Conservation (phyloP, 768 basidiomycete genomes). For the Russula sp. region DNA sequence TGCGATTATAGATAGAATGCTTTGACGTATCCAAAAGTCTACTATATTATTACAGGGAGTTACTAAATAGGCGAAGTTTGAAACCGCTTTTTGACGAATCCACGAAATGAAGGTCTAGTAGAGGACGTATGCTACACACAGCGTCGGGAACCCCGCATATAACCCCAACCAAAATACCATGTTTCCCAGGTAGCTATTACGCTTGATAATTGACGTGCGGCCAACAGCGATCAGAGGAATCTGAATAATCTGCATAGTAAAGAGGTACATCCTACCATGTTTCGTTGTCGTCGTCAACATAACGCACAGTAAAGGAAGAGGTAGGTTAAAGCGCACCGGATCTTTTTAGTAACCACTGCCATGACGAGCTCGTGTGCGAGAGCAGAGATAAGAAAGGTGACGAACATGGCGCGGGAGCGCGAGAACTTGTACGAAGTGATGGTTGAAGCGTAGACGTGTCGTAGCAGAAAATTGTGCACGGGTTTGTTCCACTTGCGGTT, state of each 20-base stretch:
- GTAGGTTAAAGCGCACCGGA: conserved; percentile 53
- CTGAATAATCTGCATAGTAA: conserved; percentile 74
- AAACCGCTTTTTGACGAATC: not conserved
- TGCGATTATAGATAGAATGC: not conserved
- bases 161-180: conserved; percentile 93
- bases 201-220: conserved; percentile 69
- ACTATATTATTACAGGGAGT: not conserved
- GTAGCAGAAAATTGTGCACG: conserved; percentile 87
- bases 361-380: conserved; percentile 93
- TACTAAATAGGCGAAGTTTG: not conserved
- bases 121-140: conserved; percentile 74
- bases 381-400: conserved; percentile 91
- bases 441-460: conserved; percentile 92
- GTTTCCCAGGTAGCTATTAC: conserved; percentile 79
- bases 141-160: conserved; percentile 86
- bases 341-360: conserved; percentile 91
- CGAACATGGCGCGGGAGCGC: conserved; percentile 76
- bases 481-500: conserved; percentile 99
- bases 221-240: conserved; percentile 87
- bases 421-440: conserved; percentile 76
- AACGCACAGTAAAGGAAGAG: not conserved
- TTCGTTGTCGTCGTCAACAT: conserved; percentile 1
- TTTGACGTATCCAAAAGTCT: not conserved
- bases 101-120: conserved; percentile 39
- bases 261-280: conserved; percentile 71